Evolutionary conservation across 805 yeast genomes (phyloP), one percentile per base, ranked within the genome.

Genomic region (Lipomyces yamadae): DNA sequence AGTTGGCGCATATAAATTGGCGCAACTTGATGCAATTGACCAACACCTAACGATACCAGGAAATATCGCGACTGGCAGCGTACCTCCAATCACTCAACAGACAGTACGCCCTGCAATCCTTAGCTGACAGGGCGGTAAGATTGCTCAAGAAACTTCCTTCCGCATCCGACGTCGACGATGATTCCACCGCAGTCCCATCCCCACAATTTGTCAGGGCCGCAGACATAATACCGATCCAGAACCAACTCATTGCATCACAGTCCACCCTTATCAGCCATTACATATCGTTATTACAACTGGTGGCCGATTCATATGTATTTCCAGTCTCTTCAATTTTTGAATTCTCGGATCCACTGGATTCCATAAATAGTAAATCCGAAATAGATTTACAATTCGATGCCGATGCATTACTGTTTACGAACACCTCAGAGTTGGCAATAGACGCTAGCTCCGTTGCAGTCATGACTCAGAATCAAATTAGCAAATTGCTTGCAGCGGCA

Each of bases 281-380:
- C 33, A 15, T 56, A 29, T 63, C 62, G 7, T 39, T 66, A 18
- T 33, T 34, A 11, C 60, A 55, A 34, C 34, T 48, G 3, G 59
- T 42, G 8, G 67, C 67, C 32, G 60, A 34, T 32, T 13, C 62
- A 34, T 66, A 63, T 60, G 64, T 63, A 3, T 66, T 66, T 42
- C 69, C 69, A 1, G 37, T 58, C 18, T 18, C 64, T 11, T 48
- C 66, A 8, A 35, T 45, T 8, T 56, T 61, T 10, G 55, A 52
- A 5, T 34, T 55, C 32, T 15, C 56, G 11, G 56, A 33, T 18
- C 29, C 18, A 30, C 35, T 18, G 60, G 15, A 34, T 34, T 11
- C 48, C 4, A 24, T 54, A 6, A 50, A 56, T 32, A 50, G 50
- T 32, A 52, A 15, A n/a, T 24, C 15, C 6, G 8, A 32, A 18